phyloP scores from a whole-genome alignment of 192 early-diverging fungal genomes.

The Lunasporangiospora selenospora region DNA sequence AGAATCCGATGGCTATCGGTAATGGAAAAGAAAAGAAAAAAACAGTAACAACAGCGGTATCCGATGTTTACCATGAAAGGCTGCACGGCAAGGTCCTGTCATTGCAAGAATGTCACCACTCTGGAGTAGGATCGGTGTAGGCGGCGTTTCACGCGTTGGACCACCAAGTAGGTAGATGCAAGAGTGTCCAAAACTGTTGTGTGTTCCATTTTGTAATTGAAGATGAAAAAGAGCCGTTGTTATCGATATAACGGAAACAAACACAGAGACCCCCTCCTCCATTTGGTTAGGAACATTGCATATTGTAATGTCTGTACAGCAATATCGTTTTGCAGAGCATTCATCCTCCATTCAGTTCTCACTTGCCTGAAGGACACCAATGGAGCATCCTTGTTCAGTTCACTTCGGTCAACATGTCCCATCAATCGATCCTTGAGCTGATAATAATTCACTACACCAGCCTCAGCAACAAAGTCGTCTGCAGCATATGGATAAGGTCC shows the following conservation, averaged over 20 bases:
- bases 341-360: no score
- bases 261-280: no score
- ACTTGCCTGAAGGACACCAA: constrained; percentile 78
- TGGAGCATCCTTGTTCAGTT: constrained; percentile 84
- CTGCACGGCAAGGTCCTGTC: constrained; percentile 76
- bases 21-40: constrained; percentile 1
- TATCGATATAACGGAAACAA: no score
- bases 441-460: constrained; percentile 96
- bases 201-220: constrained; percentile 28
- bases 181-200: constrained; percentile 67
- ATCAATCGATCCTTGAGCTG: constrained; percentile 81
- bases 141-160: constrained; percentile 67
- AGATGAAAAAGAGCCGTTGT: neutral
- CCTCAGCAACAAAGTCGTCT: constrained; percentile 73
- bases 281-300: no score
- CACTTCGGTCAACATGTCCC: constrained; percentile 93
- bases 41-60: neutral
- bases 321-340: no score
- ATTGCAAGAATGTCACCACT: constrained; percentile 92
- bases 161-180: constrained; percentile 89
- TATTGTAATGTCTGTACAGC: no score
- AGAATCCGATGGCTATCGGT: constrained; percentile 14
- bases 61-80: constrained; percentile 76
- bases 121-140: constrained; percentile 75
- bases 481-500: constrained; percentile 63